Evolutionary conservation across 2,329 filamentous ascomycete species (phyloP).

Genomic region (Hypomyces perniciosus): DNA sequence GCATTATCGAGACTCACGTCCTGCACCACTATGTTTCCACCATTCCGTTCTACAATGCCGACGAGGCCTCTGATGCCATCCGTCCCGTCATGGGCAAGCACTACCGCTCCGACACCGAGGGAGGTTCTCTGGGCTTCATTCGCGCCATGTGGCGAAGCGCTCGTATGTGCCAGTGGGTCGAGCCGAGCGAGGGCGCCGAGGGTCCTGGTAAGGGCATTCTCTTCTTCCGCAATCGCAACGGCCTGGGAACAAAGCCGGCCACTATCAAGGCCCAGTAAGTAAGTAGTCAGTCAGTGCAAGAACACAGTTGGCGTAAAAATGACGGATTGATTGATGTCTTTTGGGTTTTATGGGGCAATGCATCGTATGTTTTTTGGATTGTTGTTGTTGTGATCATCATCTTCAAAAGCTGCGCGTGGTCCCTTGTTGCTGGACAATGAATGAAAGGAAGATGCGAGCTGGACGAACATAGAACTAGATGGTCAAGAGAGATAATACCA

Average conservation of each 20-base stretch:
- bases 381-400: too few species aligned
- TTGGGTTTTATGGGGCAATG: too few species aligned
- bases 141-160: slow-evolving; percentile 73
- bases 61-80: slow-evolving; percentile 91
- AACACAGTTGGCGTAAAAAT: too few species aligned
- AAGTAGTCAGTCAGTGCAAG: neutral
- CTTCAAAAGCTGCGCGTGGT: too few species aligned
- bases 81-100: slow-evolving; percentile 91
- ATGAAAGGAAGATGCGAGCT: too few species aligned
- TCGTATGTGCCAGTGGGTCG: slow-evolving; percentile 94
- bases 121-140: slow-evolving; percentile 76
- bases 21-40: slow-evolving; percentile 95
- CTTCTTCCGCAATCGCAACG: slow-evolving; percentile 95
- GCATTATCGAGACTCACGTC: slow-evolving; percentile 96
- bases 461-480: too few species aligned
- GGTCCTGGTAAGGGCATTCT: slow-evolving; percentile 79
- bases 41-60: slow-evolving; percentile 95
- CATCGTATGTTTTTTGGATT: too few species aligned
- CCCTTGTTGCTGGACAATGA: too few species aligned
- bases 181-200: slow-evolving; percentile 75
- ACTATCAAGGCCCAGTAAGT: slow-evolving; percentile 17
- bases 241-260: slow-evolving; percentile 56
- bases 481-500: too few species aligned
- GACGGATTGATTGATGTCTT: too few species aligned
- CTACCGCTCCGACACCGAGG: slow-evolving; percentile 78